These are phyloP conservation scores for Solanum clarkiae DNA, from an alignment of 257 asterid genomes.

Conservation along the genomic window DNA sequence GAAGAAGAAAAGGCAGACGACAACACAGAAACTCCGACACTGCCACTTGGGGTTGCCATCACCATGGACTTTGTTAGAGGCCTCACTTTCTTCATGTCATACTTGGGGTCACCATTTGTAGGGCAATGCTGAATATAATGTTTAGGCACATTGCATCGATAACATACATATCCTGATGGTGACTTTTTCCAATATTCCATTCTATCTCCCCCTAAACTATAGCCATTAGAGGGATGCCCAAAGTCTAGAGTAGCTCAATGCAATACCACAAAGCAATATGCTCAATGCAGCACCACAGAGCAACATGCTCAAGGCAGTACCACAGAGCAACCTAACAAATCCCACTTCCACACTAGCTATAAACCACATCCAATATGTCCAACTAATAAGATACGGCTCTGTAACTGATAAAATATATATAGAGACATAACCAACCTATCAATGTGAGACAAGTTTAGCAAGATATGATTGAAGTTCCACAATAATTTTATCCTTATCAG, in stretches of 20 bases:
- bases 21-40: slow-evolving; percentile 59
- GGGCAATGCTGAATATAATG: slow-evolving; percentile 93
- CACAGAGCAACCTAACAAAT: too few species aligned
- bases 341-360: too few species aligned
- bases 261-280: too few species aligned
- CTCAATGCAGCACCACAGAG: too few species aligned
- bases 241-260: slow-evolving; percentile 23
- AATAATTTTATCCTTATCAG: too few species aligned
- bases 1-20: neutral
- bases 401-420: too few species aligned
- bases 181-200: slow-evolving; percentile 66
- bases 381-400: too few species aligned
- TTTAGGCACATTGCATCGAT: slow-evolving; percentile 91
- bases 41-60: slow-evolving; percentile 86
- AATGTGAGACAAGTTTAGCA: too few species aligned
- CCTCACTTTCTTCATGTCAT: slow-evolving; percentile 71
- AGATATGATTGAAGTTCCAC: too few species aligned
- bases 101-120: slow-evolving; percentile 88
- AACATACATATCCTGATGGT: slow-evolving; percentile 81
- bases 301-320: too few species aligned
- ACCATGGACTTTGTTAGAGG: slow-evolving; percentile 8
- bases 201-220: slow-evolving; percentile 67
- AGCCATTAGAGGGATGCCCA: slow-evolving; percentile 17
- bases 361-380: too few species aligned
- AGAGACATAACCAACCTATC: too few species aligned